Base-by-base conservation (phyloP, 2,329 filamentous ascomycete species). In the Colletotrichum abscissum region DNA sequence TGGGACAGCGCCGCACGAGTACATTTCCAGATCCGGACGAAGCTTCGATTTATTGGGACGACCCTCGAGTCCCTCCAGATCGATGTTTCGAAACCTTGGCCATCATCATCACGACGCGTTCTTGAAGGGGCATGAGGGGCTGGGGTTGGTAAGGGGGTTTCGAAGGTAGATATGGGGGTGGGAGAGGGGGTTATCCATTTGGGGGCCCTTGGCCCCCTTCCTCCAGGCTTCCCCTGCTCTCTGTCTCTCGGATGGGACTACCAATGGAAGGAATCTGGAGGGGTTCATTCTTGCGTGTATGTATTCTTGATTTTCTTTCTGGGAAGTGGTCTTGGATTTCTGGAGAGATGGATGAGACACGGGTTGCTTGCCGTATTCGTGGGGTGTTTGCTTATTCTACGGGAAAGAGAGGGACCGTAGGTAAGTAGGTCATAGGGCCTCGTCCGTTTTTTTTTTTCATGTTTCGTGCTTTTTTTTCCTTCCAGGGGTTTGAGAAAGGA, bases 101-200 rank as follows among this genome's bases (percentile, higher is more conserved):
- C 38, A 30, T 60, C 63, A 63, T 72, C 63, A 49, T 67, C 22
- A 46, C 63, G 28, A 46, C 63, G 28, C 69, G 62, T 67, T 67
- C 56, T 28, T 49, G 16, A 46, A n/a, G 38, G 38, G 38, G 38
- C 38, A 30, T 19, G 14, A 16, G 38, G 38, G 38, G 38, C 14
- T 46, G 38, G 14, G 38, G 38, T 9, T 30, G 38, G 12, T 30
- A 30, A 30, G 35, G 35, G 33, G 33, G 33, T 38, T 46, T 46
- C 6, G 38, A n/a, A 8, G 38, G 38, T 16, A 38, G 35, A 46
- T 46, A 19, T 16, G 38, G 5, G 38, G 38, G 16, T 16, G 5
- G 38, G 30, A 30, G 30, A 30, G 30, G 30, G 30, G 2, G 30
- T 9, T 30, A 30, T 16, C 19, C 38, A 5, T 4, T 8, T 46